Base-by-base conservation (phyloP, 2,329 filamentous ascomycete species). In the Fusarium neocosmosporiellum region DNA sequence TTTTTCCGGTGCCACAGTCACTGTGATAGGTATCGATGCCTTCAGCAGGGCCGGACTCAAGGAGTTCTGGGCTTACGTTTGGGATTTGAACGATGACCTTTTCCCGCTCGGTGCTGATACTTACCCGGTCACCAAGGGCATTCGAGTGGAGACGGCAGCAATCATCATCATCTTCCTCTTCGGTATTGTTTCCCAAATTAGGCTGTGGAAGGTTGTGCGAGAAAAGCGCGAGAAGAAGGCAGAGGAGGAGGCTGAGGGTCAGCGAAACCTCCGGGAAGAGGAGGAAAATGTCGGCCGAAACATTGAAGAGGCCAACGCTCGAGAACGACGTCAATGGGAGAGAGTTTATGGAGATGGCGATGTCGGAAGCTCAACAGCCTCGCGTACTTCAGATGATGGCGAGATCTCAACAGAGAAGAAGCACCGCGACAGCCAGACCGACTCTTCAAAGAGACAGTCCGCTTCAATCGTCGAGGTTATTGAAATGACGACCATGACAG, bases 21-120 rank as follows among this genome's bases (percentile, higher is more conserved):
- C 92, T 1, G 89, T 97, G 16, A 83, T 98, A 3, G 96, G 96
- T 3, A 93, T 98, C 66, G 96, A 98, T 80, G 97, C 94, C 81
- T 97, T 96, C 77, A 96, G 92, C 77, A 87, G 91, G 70, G 94
- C 95, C n/a, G 96, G 96, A 0, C 84, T 97, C 76, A 98, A 98
- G 81, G 96, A 98, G 80, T 98, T 98, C 75, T 98, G 96, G 96
- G 88, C 94, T 7, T 98, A 97, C 80, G 87, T 97, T 39, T 98
- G 96, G 96, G 85, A 85, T 53, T 83, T 98, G 41, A 98, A 98
- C 80, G 85, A 90, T 46, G 87, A 93, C 59, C 84, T 95, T 1
- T 98, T 98, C 77, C 95, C 95, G 0, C 83, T 94, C 3, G 88
- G 90, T 39, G 92, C 93, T 1, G 86, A 87, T 55, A 94, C 93